A percentile compares a stretch with the other conserved stretches of the same genome.
These are phyloP conservation scores for Pleurotus cornucopiae DNA, from an alignment of 768 basidiomycete genomes.

Conservation along the genomic window DNA sequence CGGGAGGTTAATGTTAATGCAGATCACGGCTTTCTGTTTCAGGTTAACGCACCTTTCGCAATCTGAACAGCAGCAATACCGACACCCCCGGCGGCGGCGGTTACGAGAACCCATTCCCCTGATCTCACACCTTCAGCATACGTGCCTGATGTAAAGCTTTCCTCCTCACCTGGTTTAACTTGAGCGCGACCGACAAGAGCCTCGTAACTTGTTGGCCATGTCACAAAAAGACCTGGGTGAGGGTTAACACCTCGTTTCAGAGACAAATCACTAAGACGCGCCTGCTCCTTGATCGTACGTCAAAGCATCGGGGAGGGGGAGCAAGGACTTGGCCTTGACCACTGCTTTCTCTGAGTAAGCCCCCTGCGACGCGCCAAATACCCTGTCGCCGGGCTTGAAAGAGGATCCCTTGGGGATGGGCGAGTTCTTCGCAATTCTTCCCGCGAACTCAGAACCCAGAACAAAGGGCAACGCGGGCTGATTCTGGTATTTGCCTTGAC, in stretches of 20 bases:
- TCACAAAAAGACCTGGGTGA: slow-evolving; percentile 69
- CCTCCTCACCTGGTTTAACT: slow-evolving; percentile 59
- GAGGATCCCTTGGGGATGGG: slow-evolving; percentile 78
- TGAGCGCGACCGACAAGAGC: slow-evolving; percentile 83
- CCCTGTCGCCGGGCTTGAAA: slow-evolving; percentile 78
- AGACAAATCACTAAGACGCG: slow-evolving; percentile 21
- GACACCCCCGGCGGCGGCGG: slow-evolving; percentile 95
- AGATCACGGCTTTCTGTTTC: too few relatives aligned
- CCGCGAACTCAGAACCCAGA: slow-evolving; percentile 84
- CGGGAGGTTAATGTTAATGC: neutral
- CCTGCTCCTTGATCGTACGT: slow-evolving; percentile 85
- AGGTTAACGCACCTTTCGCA: slow-evolving; percentile 64
- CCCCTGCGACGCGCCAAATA: slow-evolving; percentile 83
- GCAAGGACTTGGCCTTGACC: slow-evolving; percentile 42
- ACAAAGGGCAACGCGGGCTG: slow-evolving; percentile 85
- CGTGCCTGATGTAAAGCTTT: neutral
- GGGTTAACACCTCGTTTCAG: neutral
- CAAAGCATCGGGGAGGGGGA: slow-evolving; percentile 71
- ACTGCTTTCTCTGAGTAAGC: slow-evolving; percentile 75
- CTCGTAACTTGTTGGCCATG: slow-evolving; percentile 93
- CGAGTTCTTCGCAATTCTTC: slow-evolving; percentile 62
- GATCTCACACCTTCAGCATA: neutral
- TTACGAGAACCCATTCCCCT: slow-evolving; percentile 92
- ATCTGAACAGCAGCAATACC: slow-evolving; percentile 90
- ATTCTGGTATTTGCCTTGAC: slow-evolving; percentile 85